phyloP scores from a whole-genome alignment of 1,284 basidiomycete species.

The Amylostereum chailletii region DNA sequence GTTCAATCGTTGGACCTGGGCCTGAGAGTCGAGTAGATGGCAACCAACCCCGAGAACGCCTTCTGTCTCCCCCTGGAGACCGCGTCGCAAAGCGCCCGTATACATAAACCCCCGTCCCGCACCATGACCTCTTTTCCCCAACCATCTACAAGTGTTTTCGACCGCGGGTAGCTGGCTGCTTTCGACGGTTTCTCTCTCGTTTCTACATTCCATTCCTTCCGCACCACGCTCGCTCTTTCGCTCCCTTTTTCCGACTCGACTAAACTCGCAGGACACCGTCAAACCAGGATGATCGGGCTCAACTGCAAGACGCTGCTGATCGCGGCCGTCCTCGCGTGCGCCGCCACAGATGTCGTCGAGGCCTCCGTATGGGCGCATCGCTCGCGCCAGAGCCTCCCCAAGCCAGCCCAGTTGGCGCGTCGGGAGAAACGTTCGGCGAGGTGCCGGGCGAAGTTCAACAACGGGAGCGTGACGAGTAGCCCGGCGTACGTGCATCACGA shows the following conservation, averaged over 20 bases:
- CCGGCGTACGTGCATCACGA: too few species aligned
- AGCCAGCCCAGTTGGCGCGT: neutral
- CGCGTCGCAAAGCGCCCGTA: too few species aligned
- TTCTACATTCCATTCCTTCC: slow-evolving; percentile 12
- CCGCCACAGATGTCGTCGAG: slow-evolving; percentile 18
- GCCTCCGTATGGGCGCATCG: slow-evolving; percentile 23
- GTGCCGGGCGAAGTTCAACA: neutral
- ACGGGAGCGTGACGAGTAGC: neutral
- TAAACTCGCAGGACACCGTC: slow-evolving; percentile 13
- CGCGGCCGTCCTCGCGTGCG: slow-evolving; percentile 30
- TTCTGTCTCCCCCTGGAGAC: too few species aligned
- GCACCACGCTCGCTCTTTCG: slow-evolving; percentile 5
- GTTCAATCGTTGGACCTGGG: too few species aligned
- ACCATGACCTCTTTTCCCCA: too few species aligned
- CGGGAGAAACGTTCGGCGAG: neutral
- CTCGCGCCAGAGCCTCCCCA: neutral
- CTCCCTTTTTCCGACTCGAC: slow-evolving; percentile 12
- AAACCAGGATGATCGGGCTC: slow-evolving; percentile 31
- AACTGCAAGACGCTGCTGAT: slow-evolving; percentile 19
- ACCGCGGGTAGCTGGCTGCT: slow-evolving; percentile 6
- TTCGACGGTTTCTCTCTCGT: slow-evolving; percentile 10
- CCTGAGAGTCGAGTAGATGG: too few species aligned
- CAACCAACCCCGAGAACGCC: too few species aligned
- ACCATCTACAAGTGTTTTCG: too few species aligned
- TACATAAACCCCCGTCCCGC: too few species aligned